A percentile compares a stretch with the other conserved stretches of the same genome.
phyloP scores from a whole-genome alignment of 2,329 filamentous ascomycete genomes.

The Aureobasidium vineae region DNA sequence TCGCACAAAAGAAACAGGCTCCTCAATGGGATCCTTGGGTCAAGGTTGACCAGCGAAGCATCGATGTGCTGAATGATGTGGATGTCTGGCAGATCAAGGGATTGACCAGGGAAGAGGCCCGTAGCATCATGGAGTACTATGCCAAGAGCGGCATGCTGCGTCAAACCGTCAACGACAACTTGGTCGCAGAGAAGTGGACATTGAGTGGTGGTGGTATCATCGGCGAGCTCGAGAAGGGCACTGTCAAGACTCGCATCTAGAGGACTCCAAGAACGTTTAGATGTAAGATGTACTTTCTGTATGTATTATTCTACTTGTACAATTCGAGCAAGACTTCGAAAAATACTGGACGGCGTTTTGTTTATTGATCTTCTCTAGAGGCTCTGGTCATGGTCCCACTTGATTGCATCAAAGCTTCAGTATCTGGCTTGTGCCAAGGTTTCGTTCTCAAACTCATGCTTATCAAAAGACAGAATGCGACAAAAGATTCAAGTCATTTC shows the following conservation, averaged over 20 bases:
- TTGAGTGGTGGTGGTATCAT: constrained; percentile 77
- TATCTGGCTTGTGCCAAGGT: background rate
- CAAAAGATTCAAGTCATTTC: background rate
- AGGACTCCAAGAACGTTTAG: background rate
- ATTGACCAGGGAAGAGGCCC: constrained; percentile 70
- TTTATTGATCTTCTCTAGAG: too few species aligned
- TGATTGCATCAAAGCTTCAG: background rate
- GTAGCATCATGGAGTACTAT: constrained; percentile 88
- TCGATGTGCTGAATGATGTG: constrained; percentile 48
- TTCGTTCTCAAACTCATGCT: background rate
- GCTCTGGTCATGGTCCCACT: too few species aligned
- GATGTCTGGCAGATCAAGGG: constrained; percentile 60
- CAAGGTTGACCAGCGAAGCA: constrained; percentile 53
- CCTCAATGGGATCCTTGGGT: constrained; percentile 54
- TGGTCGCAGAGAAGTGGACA: constrained; percentile 79
- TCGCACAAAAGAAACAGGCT: constrained; percentile 37
- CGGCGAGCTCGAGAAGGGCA: constrained; percentile 77
- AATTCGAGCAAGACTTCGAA: constrained; percentile 5
- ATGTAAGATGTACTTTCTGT: constrained; percentile 11
- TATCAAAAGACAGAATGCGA: background rate
- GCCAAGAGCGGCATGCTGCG: constrained; percentile 79
- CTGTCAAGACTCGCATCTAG: constrained; percentile 37
- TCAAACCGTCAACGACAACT: constrained; percentile 64
- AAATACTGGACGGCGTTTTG: background rate
- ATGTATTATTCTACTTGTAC: constrained; percentile 21